A percentile compares a stretch with the other conserved stretches of the same genome.
Evolutionary conservation across 108 stramenopile species (phyloP).

Genomic region (Thalassiosira profunda): DNA sequence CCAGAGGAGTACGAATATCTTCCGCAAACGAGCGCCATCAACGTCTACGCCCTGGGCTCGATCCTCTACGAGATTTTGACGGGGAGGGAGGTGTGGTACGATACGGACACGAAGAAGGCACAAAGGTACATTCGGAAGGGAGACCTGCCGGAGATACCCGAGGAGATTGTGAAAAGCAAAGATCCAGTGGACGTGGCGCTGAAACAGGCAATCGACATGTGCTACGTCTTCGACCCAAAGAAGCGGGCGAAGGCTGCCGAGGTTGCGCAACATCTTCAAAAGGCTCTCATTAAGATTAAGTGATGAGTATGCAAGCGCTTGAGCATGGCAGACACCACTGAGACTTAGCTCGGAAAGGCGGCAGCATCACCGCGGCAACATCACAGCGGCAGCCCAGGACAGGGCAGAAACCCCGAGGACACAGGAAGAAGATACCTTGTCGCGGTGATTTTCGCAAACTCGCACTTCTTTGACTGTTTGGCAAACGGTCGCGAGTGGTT

Average conservation of each 20-base stretch:
- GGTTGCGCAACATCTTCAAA: conserved; percentile 1
- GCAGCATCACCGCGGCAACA: too few species aligned
- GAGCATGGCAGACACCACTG: too few species aligned
- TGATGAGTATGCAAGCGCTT: too few species aligned
- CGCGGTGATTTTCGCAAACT: too few species aligned
- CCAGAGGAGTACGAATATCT: conserved; percentile 8
- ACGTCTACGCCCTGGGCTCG: background rate
- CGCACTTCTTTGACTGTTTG: too few species aligned
- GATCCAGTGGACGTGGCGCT: conserved; percentile 48
- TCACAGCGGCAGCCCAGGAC: too few species aligned
- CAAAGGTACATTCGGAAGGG: conserved; percentile 22
- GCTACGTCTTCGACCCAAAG: conserved; percentile 33
- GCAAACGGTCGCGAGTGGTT: too few species aligned
- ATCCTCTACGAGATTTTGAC: conserved; percentile 30
- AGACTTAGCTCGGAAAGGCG: too few species aligned
- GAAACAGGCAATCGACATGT: conserved; percentile 50
- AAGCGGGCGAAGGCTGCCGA: conserved; percentile 17
- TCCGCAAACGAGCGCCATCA: background rate
- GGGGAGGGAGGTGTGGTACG: conserved; percentile 26
- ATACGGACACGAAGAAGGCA: background rate
- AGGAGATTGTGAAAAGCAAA: conserved; percentile 26
- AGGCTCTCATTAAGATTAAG: background rate
- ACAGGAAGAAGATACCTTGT: too few species aligned
- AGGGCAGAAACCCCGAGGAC: too few species aligned
- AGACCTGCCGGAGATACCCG: conserved; percentile 28